Conservation (phyloP, 2,329 filamentous ascomycete genomes). For the Parastagonospora nodorum region DNA sequence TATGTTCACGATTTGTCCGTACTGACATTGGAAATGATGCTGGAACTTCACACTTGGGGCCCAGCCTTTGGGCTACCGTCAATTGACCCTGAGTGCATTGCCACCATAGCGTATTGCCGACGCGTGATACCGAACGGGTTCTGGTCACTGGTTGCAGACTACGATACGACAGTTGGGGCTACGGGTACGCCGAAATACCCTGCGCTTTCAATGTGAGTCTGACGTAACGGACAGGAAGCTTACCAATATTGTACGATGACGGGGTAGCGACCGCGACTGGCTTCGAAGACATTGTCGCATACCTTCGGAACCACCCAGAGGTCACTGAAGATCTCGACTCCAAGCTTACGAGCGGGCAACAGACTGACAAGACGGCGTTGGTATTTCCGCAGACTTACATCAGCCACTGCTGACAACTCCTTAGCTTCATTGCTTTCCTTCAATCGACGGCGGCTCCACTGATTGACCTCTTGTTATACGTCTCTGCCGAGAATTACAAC, state of each 20-base stretch:
- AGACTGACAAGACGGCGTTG: slow-evolving; percentile 51
- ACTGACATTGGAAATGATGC: slow-evolving; percentile 51
- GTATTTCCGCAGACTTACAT: slow-evolving; percentile 2
- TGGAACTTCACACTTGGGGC: slow-evolving; percentile 88
- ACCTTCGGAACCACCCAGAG: slow-evolving; percentile 52
- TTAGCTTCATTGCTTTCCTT: slow-evolving; percentile 67
- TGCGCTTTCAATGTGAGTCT: neutral
- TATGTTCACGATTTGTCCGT: neutral
- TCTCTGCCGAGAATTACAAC: slow-evolving; percentile 87
- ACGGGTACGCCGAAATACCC: slow-evolving; percentile 49
- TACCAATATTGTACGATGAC: slow-evolving; percentile 63
- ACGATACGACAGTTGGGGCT: slow-evolving; percentile 72
- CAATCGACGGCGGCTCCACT: slow-evolving; percentile 75
- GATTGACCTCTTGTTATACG: slow-evolving; percentile 85
- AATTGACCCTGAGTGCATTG: slow-evolving; percentile 88
- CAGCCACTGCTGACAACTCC: neutral
- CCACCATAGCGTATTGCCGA: slow-evolving; percentile 76
- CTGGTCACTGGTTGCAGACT: slow-evolving; percentile 44
- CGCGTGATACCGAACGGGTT: slow-evolving; percentile 62
- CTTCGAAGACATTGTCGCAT: slow-evolving; percentile 64
- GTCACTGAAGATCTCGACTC: slow-evolving; percentile 36
- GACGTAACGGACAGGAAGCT: slow-evolving; percentile 51
- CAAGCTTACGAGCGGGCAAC: slow-evolving; percentile 35
- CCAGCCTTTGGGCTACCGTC: slow-evolving; percentile 87
- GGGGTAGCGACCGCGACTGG: slow-evolving; percentile 61